Conservation (phyloP, 2,329 filamentous ascomycete genomes). For the Penicillium verrucosum region DNA sequence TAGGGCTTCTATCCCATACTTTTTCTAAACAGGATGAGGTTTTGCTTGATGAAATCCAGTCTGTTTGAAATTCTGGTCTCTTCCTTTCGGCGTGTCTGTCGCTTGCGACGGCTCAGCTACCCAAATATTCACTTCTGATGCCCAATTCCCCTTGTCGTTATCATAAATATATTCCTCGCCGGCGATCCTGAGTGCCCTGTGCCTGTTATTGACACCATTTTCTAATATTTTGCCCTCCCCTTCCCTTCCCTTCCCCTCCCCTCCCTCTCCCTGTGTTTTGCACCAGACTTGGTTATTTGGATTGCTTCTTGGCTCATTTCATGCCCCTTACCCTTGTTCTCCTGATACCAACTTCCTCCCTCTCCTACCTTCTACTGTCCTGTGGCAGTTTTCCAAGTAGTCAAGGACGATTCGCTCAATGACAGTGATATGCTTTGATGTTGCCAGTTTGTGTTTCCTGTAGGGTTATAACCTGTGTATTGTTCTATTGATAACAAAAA, state of each 20-base stretch:
- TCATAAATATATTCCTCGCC: constrained; percentile 28
- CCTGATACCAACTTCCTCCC: constrained; percentile 14
- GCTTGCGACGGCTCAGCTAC: constrained; percentile 4
- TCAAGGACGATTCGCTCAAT: constrained; percentile 16
- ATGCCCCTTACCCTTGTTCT: not conserved
- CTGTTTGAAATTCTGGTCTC: not conserved
- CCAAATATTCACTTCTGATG: constrained; percentile 9
- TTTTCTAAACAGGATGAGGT: constrained; percentile 34
- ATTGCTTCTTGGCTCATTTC: not conserved
- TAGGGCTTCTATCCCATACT: constrained; percentile 49
- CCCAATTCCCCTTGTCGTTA: constrained; percentile 24
- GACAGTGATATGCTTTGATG: constrained; percentile 9
- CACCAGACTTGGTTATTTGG: constrained; percentile 5
- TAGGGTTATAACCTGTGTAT: not conserved
- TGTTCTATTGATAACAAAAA: not conserved
- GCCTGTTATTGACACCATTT: constrained; percentile 16
- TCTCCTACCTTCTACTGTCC: constrained; percentile 6
- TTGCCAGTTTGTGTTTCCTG: not conserved
- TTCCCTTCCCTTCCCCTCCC: not conserved
- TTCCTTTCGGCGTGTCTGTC: not conserved
- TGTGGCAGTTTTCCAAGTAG: constrained; percentile 5
- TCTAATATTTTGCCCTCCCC: constrained; percentile 15
- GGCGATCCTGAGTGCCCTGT: constrained; percentile 13
- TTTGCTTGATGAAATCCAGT: constrained; percentile 3
- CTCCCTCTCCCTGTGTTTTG: not conserved